These are phyloP conservation scores for Gomphus bonarii DNA, from an alignment of 1,284 basidiomycete species.

Conservation along the genomic window DNA sequence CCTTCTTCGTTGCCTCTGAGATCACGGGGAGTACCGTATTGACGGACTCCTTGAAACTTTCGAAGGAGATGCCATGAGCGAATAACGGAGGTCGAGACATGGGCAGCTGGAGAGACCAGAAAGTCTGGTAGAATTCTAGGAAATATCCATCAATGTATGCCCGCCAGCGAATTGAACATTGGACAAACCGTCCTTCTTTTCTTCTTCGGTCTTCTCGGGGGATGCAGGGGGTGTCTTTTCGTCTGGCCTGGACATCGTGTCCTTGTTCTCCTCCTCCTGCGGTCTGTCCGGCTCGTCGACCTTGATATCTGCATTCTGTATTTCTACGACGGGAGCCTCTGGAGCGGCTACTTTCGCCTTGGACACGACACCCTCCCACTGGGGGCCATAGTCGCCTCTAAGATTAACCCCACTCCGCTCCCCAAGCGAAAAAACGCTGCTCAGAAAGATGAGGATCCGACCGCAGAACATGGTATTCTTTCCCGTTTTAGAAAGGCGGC, in stretches of 20 bases:
- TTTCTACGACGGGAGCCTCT: slow-evolving; percentile 11
- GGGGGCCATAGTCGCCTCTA: slow-evolving; percentile 73
- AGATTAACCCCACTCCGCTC: slow-evolving; percentile 88
- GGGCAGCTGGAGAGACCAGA: slow-evolving; percentile 76
- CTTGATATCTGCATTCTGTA: slow-evolving; percentile 21
- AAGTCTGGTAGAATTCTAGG: slow-evolving; percentile 71
- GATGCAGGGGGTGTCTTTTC: slow-evolving; percentile 7
- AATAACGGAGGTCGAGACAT: slow-evolving; percentile 67
- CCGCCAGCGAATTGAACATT: too few species aligned
- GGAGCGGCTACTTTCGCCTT: slow-evolving; percentile 13
- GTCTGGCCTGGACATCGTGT: neutral
- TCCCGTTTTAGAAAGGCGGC: slow-evolving; percentile 77
- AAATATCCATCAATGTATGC: neutral
- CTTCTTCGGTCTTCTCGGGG: slow-evolving; percentile 25
- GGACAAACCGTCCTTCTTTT: slow-evolving; percentile 59
- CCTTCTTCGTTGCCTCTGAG: slow-evolving; percentile 75
- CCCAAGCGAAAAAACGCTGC: slow-evolving; percentile 75
- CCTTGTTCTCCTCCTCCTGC: slow-evolving; percentile 18
- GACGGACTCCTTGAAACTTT: slow-evolving; percentile 57
- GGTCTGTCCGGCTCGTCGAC: slow-evolving; percentile 17
- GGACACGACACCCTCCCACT: slow-evolving; percentile 54
- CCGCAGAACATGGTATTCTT: slow-evolving; percentile 79
- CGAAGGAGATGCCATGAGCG: slow-evolving; percentile 40
- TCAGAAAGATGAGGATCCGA: slow-evolving; percentile 77
- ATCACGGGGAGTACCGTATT: slow-evolving; percentile 66